Conservation (phyloP, 768 basidiomycete species). For the Lactifluus hygrophoroides region DNA sequence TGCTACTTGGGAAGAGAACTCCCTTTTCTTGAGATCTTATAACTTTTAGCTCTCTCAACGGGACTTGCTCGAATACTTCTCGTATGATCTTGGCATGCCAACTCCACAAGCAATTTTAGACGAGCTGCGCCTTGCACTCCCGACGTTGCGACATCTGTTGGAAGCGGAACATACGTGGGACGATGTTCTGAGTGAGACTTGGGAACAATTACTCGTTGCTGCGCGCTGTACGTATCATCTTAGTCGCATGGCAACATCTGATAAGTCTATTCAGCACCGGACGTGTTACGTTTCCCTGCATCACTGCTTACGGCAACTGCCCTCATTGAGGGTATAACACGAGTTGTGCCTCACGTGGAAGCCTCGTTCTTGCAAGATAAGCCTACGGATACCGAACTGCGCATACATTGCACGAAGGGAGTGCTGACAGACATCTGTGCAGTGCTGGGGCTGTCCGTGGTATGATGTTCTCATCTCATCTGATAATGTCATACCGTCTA, state of each 20-base stretch:
- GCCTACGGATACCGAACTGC: neutral
- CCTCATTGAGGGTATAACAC: slow-evolving; percentile 10
- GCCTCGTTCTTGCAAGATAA: neutral
- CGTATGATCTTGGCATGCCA: slow-evolving; percentile 11
- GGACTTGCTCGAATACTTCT: slow-evolving; percentile 11
- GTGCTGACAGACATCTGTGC: slow-evolving; percentile 7
- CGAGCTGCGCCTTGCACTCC: slow-evolving; percentile 10
- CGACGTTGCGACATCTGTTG: slow-evolving; percentile 7
- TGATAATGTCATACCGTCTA: neutral
- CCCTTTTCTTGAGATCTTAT: neutral
- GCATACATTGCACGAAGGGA: neutral
- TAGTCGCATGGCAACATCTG: neutral
- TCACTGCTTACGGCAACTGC: slow-evolving; percentile 18
- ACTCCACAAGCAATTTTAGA: slow-evolving; percentile 17
- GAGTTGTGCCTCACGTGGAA: neutral
- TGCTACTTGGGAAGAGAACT: neutral
- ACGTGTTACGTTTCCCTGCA: slow-evolving; percentile 11
- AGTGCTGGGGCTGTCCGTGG: slow-evolving; percentile 9
- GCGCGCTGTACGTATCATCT: slow-evolving; percentile 9
- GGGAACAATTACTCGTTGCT: slow-evolving; percentile 12
- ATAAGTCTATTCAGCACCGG: slow-evolving; percentile 8
- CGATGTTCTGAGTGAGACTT: slow-evolving; percentile 1
- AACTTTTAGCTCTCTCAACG: slow-evolving; percentile 10
- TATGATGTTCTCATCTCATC: neutral
- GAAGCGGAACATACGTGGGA: slow-evolving; percentile 4